A percentile compares a stretch with the other conserved stretches of the same genome.
Evolutionary conservation across 352 stramenopile species (phyloP).

Genomic region (Phytopythium delawarense): DNA sequence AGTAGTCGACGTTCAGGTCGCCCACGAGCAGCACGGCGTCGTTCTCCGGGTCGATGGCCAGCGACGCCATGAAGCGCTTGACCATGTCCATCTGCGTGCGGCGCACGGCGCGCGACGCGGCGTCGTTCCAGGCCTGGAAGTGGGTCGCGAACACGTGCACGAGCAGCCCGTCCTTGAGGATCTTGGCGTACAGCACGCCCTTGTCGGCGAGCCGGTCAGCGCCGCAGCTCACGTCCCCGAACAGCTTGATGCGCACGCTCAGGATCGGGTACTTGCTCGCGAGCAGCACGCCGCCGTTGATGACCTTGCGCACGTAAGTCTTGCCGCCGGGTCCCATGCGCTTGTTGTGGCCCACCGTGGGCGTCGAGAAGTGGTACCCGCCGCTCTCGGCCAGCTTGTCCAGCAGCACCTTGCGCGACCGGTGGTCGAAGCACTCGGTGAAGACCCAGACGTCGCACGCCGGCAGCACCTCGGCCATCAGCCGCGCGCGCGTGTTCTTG

Average conservation of each 20-base stretch:
- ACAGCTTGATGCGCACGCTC: constrained; percentile 66
- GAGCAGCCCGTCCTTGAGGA: constrained; percentile 65
- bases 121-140: constrained; percentile 74
- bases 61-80: constrained; percentile 39
- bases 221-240: constrained; percentile 53
- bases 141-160: constrained; percentile 78
- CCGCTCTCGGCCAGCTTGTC: constrained; percentile 54
- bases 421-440: constrained; percentile 79
- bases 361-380: constrained; percentile 66
- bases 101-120: constrained; percentile 43
- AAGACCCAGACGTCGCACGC: constrained; percentile 72
- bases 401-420: constrained; percentile 54
- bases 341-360: constrained; percentile 74
- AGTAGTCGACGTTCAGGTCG: constrained; percentile 77
- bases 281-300: constrained; percentile 69
- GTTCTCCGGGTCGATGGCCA: constrained; percentile 55
- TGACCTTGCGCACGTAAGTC: constrained; percentile 62
- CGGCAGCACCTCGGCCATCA: constrained; percentile 66
- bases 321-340: constrained; percentile 19
- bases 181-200: constrained; percentile 76
- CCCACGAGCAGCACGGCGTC: constrained; percentile 61
- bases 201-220: constrained; percentile 74
- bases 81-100: constrained; percentile 70
- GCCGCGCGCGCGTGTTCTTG: constrained; percentile 71
- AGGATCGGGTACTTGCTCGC: constrained; percentile 75